Evolutionary conservation across 192 early-diverging fungal genomes (phyloP), one percentile per base, ranked within the genome.

Genomic region (Geranomyces michiganensis): DNA sequence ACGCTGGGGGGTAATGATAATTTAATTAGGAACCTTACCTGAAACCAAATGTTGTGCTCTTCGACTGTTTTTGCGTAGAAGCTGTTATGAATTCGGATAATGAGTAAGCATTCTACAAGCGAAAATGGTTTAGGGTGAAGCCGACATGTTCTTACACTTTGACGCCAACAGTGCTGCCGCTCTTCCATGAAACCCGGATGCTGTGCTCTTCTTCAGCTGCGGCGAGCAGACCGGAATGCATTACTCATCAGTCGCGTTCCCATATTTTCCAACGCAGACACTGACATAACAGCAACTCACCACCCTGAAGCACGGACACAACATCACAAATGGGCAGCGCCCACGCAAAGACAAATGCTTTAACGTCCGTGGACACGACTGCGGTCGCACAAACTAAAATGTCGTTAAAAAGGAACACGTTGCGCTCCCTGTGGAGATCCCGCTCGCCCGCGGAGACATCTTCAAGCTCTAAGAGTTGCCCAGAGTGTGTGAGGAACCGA

Each of bases 401-500:
- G 32, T 71, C 70, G 21, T 29, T 71, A 29, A 71, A 71, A 0
- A 71, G 48, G 21, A 71, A 64, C 10, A 64, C 45, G 61, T 6
- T 27, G 27, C 70, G 70, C 13, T 45, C 14, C 6, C 21, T 19
- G 32, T 31, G 21, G 43, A 30, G 27, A n/a, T 64, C 70, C 14
- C 12, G 24, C 7, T 44, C 30, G 45, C 36, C 33, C 15, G 53
- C 43, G 3, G 55, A 60, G n/a, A 24, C 31, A 19, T 71, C 70
- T 29, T 47, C 26, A 0, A 71, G 62, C 48, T 71, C 70, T 0
- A 24, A 27, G 15, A 62, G 61, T 4, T 60, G 33, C 7, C 61
- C 68, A 13, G 59, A 64, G 33, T 64, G 62, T 22, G 62, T 55
- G 6, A 71, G 26, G 60, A 46, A 64, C 1, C 61, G 59, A 0